Conservation (phyloP, 805 yeast genomes). For the Aciculoconidium aculeatum region DNA sequence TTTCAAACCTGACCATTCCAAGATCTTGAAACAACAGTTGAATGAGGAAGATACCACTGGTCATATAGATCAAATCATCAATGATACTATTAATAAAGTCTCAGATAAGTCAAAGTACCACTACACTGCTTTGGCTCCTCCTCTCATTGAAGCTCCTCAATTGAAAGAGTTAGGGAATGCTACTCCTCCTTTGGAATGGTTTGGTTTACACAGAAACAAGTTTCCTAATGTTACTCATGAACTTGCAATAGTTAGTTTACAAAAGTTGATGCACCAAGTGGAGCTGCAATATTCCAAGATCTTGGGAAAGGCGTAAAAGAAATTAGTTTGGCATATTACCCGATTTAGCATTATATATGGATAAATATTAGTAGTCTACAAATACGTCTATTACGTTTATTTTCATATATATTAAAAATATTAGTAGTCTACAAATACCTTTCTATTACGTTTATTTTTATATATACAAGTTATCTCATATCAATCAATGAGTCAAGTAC, state of each 20-base stretch:
- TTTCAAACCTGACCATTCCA: slow-evolving; percentile 8
- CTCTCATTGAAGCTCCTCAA: slow-evolving; percentile 84
- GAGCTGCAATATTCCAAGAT: slow-evolving; percentile 48
- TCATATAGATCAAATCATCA: slow-evolving; percentile 32
- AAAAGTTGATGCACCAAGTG: slow-evolving; percentile 65
- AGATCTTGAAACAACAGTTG: slow-evolving; percentile 11
- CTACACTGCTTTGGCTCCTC: slow-evolving; percentile 65
- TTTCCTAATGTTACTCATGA: slow-evolving; percentile 88
- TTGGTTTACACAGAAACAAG: slow-evolving; percentile 82
- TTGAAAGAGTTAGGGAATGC: slow-evolving; percentile 91
- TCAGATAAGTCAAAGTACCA: slow-evolving; percentile 37
- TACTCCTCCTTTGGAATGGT: slow-evolving; percentile 98
- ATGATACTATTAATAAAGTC: slow-evolving; percentile 32
- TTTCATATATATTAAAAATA: not conserved
- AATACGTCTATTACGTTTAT: not conserved
- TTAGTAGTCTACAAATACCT: not conserved
- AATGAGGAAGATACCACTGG: slow-evolving; percentile 16
- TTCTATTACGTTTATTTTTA: not conserved
- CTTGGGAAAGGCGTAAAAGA: slow-evolving; percentile 35
- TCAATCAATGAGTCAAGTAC: slow-evolving; percentile 69
- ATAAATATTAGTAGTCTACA: not conserved
- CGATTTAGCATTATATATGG: not conserved
- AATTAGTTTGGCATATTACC: not conserved
- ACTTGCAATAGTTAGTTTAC: slow-evolving; percentile 65
- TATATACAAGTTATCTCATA: slow-evolving; percentile 1